Evolutionary conservation across 441 rosid genomes (phyloP).

Genomic region (Populus hybrid): DNA sequence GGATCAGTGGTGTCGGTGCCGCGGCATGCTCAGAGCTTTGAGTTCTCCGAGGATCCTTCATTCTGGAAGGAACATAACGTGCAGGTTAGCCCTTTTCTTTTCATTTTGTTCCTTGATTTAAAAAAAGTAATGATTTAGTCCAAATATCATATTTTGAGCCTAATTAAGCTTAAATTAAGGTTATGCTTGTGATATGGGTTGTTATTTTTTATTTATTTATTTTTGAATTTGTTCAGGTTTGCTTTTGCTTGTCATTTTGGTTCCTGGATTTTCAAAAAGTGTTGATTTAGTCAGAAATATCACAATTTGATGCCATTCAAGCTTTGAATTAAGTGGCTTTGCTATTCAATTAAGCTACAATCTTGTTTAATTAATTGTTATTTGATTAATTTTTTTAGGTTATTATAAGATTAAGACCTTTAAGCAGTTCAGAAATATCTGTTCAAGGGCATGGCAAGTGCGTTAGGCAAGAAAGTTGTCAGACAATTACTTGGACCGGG

Average conservation of each 20-base stretch:
- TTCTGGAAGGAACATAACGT: conserved; percentile 97
- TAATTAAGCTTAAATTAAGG: not conserved
- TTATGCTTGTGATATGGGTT: not conserved
- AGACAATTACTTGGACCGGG: conserved; percentile 84
- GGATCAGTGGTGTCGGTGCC: conserved; percentile 27
- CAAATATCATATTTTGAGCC: not conserved
- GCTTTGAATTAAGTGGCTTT: not conserved
- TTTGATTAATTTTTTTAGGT: conserved; percentile 70
- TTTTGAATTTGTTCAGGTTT: not conserved
- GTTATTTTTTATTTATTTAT: not conserved
- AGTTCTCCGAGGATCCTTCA: conserved; percentile 81
- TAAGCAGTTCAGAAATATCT: conserved; percentile 77
- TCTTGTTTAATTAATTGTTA: not conserved
- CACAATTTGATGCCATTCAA: not conserved
- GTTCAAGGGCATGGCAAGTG: conserved; percentile 74
- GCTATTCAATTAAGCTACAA: not conserved
- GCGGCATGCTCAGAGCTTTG: conserved; percentile 54
- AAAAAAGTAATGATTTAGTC: not conserved
- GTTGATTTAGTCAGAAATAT: not conserved
- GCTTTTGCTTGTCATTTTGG: not conserved
- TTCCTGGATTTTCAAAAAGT: not conserved
- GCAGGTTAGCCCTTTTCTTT: conserved; percentile 45
- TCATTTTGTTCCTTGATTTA: not conserved
- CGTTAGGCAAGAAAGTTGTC: conserved; percentile 82
- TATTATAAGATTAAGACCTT: conserved; percentile 82